A percentile compares a stretch with the other conserved stretches of the same genome.
Conservation (phyloP, 805 yeast genomes). For the Candida nemodendra region DNA sequence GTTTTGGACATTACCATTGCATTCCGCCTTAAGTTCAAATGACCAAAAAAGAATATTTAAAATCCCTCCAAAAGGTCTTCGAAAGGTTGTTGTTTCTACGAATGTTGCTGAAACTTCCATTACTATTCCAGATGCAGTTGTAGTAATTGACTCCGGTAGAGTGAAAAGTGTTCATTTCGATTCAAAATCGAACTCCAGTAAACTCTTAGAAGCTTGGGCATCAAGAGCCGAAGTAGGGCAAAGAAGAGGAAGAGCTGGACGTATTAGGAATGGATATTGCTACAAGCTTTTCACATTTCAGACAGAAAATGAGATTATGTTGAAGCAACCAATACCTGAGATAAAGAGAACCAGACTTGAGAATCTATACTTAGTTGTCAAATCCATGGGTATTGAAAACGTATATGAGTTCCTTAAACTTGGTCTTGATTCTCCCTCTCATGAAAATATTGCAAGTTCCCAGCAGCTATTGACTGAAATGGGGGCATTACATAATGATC, state of each 20-base stretch:
- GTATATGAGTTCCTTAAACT: conserved; percentile 66
- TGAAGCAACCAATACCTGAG: conserved; percentile 80
- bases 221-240: conserved; percentile 88
- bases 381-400: conserved; percentile 79
- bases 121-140: conserved; percentile 93
- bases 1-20: conserved; percentile 67
- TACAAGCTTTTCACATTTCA: conserved; percentile 73
- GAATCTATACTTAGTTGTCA: conserved; percentile 77
- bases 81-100: conserved; percentile 87
- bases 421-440: conserved; percentile 82
- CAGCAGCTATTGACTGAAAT: conserved; percentile 54
- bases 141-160: conserved; percentile 83
- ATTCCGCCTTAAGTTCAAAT: conserved; percentile 78
- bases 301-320: conserved; percentile 56
- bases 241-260: conserved; percentile 98
- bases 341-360: conserved; percentile 82
- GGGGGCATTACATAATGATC: conserved; percentile 61
- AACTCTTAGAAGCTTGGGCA: conserved; percentile 77
- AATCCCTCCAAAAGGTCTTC: conserved; percentile 46
- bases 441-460: conserved; percentile 50
- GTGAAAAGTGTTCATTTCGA: conserved; percentile 78
- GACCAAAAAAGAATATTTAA: conserved; percentile 81
- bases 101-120: conserved; percentile 97
- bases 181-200: conserved; percentile 62
- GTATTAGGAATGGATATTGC: conserved; percentile 81